Evolutionary conservation across 495 filamentous ascomycete species (phyloP).

Genomic region (Podospora comata): DNA sequence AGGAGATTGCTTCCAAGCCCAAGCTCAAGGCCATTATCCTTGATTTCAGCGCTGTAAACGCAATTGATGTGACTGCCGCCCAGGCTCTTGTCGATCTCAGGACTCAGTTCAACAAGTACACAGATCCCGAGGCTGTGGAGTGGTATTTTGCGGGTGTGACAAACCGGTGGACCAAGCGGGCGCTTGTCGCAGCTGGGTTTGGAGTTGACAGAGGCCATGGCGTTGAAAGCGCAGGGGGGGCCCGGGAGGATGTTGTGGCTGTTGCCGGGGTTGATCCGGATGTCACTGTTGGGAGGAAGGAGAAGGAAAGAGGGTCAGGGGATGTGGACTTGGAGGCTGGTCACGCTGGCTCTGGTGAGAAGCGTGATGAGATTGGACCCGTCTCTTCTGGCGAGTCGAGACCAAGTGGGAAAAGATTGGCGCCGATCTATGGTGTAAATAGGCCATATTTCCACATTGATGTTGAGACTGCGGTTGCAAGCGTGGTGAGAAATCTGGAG

Average conservation of each 20-base stretch:
- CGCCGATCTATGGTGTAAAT: slow-evolving; percentile 46
- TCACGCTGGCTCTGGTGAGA: background rate
- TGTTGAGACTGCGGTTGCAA: slow-evolving; percentile 70
- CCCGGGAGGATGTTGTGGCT: slow-evolving; percentile 21
- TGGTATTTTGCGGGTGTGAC: slow-evolving; percentile 51
- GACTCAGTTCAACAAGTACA: slow-evolving; percentile 49
- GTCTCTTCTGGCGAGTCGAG: slow-evolving; percentile 10
- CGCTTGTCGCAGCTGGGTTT: slow-evolving; percentile 48
- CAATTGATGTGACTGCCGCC: slow-evolving; percentile 47
- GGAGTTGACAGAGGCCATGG: slow-evolving; percentile 27
- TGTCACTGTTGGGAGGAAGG: background rate
- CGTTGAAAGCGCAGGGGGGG: slow-evolving; percentile 8
- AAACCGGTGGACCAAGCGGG: slow-evolving; percentile 50
- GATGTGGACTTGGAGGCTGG: slow-evolving; percentile 24
- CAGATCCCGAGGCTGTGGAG: slow-evolving; percentile 46
- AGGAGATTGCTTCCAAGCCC: slow-evolving; percentile 37
- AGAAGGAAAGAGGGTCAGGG: background rate
- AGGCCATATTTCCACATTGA: slow-evolving; percentile 55
- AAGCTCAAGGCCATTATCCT: slow-evolving; percentile 49
- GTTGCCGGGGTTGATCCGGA: slow-evolving; percentile 18
- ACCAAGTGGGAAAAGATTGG: slow-evolving; percentile 18
- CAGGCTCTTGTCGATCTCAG: slow-evolving; percentile 50
- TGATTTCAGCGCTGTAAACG: slow-evolving; percentile 49
- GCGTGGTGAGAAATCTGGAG: slow-evolving; percentile 18
- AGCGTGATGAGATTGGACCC: slow-evolving; percentile 13